A percentile compares a stretch with the other conserved stretches of the same genome.
These are phyloP conservation scores for Phragmites australis DNA, from an alignment of 176 grass and related monocot species.

Conservation along the genomic window DNA sequence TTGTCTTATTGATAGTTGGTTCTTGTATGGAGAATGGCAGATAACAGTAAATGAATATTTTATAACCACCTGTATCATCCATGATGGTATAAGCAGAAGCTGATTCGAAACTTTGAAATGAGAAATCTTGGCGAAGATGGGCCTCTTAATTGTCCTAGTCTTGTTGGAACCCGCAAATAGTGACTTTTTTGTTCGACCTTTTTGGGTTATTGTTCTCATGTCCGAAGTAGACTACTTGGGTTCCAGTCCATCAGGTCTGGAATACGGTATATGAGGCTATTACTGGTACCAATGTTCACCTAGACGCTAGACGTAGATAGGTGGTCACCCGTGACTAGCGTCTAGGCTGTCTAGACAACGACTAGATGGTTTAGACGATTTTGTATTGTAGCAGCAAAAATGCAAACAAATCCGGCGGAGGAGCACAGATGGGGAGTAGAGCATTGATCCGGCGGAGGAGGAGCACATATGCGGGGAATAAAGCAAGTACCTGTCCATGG, in stretches of 20 bases:
- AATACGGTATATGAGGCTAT: neutral
- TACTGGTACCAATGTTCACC: too few species aligned
- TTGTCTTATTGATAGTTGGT: neutral
- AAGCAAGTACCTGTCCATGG: too few species aligned
- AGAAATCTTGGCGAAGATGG: neutral
- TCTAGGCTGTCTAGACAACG: too few species aligned
- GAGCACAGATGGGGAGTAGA: too few species aligned
- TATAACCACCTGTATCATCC: neutral
- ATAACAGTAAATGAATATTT: neutral
- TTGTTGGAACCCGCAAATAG: neutral
- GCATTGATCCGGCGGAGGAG: too few species aligned
- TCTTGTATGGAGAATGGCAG: neutral
- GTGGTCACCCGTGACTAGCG: too few species aligned
- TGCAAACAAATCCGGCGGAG: too few species aligned
- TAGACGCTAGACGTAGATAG: too few species aligned
- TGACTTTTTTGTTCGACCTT: neutral
- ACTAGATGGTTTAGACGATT: too few species aligned
- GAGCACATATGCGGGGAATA: too few species aligned
- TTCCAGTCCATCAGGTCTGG: neutral
- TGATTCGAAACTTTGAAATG: conserved; percentile 2
- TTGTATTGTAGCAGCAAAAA: too few species aligned
- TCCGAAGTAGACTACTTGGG: neutral
- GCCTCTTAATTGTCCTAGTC: neutral
- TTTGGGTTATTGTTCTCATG: neutral
- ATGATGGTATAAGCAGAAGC: neutral